Percentiles rank a stretch among this genome's conserved stretches.
Conservation (phyloP, 1,284 basidiomycete genomes). For the Ganoderma sp. region DNA sequence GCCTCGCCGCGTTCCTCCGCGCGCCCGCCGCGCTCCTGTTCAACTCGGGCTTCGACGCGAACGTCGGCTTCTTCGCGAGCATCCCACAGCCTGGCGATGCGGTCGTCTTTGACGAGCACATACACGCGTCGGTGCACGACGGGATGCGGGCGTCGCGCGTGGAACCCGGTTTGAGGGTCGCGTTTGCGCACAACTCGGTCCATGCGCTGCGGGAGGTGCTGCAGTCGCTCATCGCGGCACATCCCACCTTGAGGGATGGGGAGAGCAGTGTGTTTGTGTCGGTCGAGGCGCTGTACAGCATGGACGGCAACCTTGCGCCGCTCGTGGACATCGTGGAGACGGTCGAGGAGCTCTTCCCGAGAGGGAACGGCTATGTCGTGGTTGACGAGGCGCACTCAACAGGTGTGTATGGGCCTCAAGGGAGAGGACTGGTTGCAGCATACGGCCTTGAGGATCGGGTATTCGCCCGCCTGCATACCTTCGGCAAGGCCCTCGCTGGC, state of each 20-base stretch:
- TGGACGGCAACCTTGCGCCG: conserved; percentile 93
- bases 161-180: conserved; percentile 41
- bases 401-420: conserved; percentile 80
- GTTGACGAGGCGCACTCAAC: conserved; percentile 93
- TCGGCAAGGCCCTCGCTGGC: conserved; percentile 74
- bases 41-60: conserved; percentile 96
- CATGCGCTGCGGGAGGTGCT: conserved; percentile 53
- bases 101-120: conserved; percentile 85
- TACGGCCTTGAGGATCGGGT: conserved; percentile 67
- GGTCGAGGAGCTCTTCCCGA: conserved; percentile 64
- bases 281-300: conserved; percentile 90
- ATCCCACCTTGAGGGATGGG: conserved; percentile 44
- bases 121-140: conserved; percentile 94
- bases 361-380: conserved; percentile 70
- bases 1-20: conserved; percentile 69
- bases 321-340: conserved; percentile 67
- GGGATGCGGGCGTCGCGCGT: conserved; percentile 80
- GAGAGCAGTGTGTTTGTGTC: conserved; percentile 73
- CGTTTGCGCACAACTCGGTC: conserved; percentile 83
- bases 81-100: conserved; percentile 83
- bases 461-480: conserved; percentile 70
- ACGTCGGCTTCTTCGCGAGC: conserved; percentile 86
- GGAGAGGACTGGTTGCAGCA: conserved; percentile 70
- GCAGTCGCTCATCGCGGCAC: conserved; percentile 44
- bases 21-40: conserved; percentile 81